Percentiles rank a stretch among this genome's conserved stretches.
These are phyloP conservation scores for Tephrocybe rancida DNA, from an alignment of 768 basidiomycete species.

Conservation along the genomic window DNA sequence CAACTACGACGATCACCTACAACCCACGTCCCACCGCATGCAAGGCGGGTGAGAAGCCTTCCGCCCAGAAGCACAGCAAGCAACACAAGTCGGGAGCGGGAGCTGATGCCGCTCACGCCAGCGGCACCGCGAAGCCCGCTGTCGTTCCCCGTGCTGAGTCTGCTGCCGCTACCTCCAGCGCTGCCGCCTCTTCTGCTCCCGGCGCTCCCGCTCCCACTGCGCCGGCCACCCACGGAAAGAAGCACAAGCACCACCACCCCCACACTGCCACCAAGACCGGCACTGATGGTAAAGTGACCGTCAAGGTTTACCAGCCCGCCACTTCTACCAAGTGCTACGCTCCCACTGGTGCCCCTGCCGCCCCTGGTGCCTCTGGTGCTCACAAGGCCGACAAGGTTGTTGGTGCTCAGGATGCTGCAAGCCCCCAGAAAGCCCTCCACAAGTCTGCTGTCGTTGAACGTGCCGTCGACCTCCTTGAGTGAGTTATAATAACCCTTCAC, in stretches of 20 bases:
- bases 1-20: slow-evolving; percentile 1
- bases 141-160: slow-evolving; percentile 10
- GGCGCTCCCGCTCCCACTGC: slow-evolving; percentile 14
- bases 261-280: background rate
- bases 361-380: background rate
- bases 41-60: slow-evolving; percentile 5
- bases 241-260: background rate
- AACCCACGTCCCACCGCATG: slow-evolving; percentile 4
- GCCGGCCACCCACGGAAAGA: slow-evolving; percentile 8
- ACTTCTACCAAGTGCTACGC: background rate
- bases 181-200: background rate
- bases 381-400: no score
- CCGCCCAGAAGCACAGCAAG: background rate
- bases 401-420: no score
- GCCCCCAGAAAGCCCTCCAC: background rate
- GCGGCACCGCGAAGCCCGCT: background rate
- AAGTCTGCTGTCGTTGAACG: background rate
- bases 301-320: background rate
- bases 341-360: background rate
- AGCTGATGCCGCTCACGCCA: background rate
- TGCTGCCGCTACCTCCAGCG: slow-evolving; percentile 10
- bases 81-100: background rate
- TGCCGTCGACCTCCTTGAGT: slow-evolving; percentile 8
- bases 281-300: background rate
- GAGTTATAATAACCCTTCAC: background rate